Percentiles rank a stretch among this genome's conserved stretches.
phyloP scores from a whole-genome alignment of 257 asterid genomes.

The Salvia miltiorrhiza region DNA sequence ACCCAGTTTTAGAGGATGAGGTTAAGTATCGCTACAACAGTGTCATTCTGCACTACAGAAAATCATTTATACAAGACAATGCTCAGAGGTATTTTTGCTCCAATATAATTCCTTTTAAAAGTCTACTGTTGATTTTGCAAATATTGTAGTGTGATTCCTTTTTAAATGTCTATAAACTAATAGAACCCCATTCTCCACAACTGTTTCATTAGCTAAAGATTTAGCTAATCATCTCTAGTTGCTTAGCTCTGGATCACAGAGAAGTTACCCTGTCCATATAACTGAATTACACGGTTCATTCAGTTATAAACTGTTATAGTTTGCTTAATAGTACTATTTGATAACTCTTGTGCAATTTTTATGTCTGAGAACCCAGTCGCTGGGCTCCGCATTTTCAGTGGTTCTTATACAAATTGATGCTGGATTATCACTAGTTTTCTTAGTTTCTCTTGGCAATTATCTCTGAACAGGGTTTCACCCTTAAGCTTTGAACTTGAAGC shows the following conservation, averaged over 20 bases:
- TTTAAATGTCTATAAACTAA: background rate
- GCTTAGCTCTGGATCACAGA: conserved; percentile 5
- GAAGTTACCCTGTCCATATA: background rate
- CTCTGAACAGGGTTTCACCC: conserved; percentile 85
- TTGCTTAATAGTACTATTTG: background rate
- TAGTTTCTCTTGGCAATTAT: conserved; percentile 18
- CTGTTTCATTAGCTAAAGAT: conserved; percentile 9
- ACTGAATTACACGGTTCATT: background rate
- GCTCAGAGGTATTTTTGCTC: conserved; percentile 79
- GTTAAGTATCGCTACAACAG: conserved; percentile 85
- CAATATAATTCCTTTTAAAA: conserved; percentile 7
- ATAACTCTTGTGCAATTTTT: background rate
- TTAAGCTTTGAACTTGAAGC: conserved; percentile 98
- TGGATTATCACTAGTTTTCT: conserved; percentile 3
- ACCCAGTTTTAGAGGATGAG: conserved; percentile 81
- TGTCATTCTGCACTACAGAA: conserved; percentile 87
- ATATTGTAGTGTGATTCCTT: background rate
- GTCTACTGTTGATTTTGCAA: conserved; percentile 12
- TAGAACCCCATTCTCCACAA: background rate
- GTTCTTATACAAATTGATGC: background rate
- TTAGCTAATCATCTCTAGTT: conserved; percentile 8
- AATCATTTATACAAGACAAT: conserved; percentile 94
- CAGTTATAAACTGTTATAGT: background rate
- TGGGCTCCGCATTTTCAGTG: background rate
- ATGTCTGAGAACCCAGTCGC: background rate